phyloP scores from a whole-genome alignment of 345 rosid species.

The Linum usitatissimum region DNA sequence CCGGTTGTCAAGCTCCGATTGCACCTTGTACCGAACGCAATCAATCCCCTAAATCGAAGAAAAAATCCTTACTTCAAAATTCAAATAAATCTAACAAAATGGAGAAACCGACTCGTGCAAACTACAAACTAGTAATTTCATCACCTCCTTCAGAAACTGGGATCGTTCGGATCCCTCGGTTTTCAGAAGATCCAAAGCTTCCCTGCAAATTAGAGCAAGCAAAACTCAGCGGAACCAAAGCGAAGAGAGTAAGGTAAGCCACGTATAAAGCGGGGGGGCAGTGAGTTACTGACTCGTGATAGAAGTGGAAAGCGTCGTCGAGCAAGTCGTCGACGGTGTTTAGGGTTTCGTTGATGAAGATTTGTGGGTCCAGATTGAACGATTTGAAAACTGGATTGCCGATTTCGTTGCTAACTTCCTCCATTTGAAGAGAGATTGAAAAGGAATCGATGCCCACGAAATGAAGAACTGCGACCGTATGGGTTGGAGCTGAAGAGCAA shows the following conservation, averaged over 20 bases:
- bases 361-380: slow-evolving; percentile 53
- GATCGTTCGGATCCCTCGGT: slow-evolving; percentile 36
- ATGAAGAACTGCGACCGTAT: background rate
- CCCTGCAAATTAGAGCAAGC: slow-evolving; percentile 25
- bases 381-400: slow-evolving; percentile 42
- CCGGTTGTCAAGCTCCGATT: slow-evolving; percentile 41
- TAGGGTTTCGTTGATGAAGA: slow-evolving; percentile 64
- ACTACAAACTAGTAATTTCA: background rate
- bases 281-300: slow-evolving; percentile 24
- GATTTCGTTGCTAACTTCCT: slow-evolving; percentile 42
- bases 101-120: background rate
- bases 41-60: slow-evolving; percentile 43
- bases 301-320: slow-evolving; percentile 58
- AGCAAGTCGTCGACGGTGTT: slow-evolving; percentile 55
- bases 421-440: slow-evolving; percentile 27
- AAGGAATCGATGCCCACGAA: background rate
- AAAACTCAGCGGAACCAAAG: background rate
- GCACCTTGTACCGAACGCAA: slow-evolving; percentile 37
- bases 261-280: background rate
- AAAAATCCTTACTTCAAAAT: slow-evolving; percentile 1
- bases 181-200: slow-evolving; percentile 41
- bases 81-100: background rate
- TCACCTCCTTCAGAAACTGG: slow-evolving; percentile 44
- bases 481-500: no score
- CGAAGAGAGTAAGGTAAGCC: slow-evolving; percentile 2